Evolutionary conservation across 345 rosid species (phyloP).

Genomic region (Barbarea vulgaris): DNA sequence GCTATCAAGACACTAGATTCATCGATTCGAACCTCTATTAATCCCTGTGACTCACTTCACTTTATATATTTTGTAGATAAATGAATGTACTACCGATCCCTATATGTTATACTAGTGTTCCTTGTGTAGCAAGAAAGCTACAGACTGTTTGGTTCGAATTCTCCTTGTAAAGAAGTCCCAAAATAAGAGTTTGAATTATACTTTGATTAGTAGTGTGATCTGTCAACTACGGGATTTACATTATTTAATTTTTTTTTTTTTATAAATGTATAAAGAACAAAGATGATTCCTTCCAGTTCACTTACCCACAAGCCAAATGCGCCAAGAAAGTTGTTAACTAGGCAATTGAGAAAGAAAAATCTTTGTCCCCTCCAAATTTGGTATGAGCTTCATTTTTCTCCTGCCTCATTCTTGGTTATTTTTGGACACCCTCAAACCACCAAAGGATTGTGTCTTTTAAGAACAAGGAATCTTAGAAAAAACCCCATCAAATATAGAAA

Average conservation of each 20-base stretch:
- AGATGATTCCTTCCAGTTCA: not conserved
- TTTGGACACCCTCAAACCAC: not conserved
- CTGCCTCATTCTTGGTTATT: not conserved
- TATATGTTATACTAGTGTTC: not conserved
- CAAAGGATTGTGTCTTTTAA: not conserved
- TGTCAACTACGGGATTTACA: too few relatives aligned
- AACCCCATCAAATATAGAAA: too few relatives aligned
- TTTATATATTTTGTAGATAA: not conserved
- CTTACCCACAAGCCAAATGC: not conserved
- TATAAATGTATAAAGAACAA: too few relatives aligned
- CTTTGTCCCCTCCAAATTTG: too few relatives aligned
- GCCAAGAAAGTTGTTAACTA: not conserved
- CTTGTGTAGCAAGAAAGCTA: conserved; percentile 4
- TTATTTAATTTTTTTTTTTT: too few relatives aligned
- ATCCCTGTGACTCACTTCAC: not conserved
- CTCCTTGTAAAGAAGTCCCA: not conserved
- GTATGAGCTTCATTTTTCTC: too few relatives aligned
- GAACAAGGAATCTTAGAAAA: not conserved
- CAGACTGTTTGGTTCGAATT: not conserved
- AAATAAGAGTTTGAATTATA: conserved; percentile 3
- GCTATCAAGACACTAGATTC: not conserved
- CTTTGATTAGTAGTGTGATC: not conserved
- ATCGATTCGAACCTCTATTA: not conserved
- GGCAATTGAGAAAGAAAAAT: not conserved
- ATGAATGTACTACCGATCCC: not conserved